Evolutionary conservation across 345 rosid species (phyloP).

Genomic region (Lagerstroemia speciosa): DNA sequence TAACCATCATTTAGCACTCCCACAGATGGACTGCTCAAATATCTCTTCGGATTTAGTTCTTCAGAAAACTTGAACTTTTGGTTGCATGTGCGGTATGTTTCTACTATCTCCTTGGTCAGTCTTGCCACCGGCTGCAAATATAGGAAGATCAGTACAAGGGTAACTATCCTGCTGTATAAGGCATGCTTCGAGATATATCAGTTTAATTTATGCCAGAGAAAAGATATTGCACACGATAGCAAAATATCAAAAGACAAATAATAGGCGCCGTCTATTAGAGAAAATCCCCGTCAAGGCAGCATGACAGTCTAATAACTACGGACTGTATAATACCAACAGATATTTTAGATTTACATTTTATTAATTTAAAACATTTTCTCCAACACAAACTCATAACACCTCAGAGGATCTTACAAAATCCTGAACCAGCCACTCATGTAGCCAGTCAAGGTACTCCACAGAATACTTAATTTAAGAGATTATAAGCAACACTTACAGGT

Average conservation of each 20-base stretch:
- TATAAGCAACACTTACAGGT: slow-evolving; percentile 44
- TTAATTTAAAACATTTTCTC: no score
- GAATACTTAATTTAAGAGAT: neutral
- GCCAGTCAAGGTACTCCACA: neutral
- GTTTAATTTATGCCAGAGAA: neutral
- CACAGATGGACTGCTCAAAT: slow-evolving; percentile 83
- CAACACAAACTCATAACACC: no score
- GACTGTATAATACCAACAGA: no score
- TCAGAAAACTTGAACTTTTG: slow-evolving; percentile 82
- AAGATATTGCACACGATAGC: neutral
- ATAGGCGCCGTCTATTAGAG: no score
- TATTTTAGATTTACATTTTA: no score
- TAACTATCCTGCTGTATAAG: neutral
- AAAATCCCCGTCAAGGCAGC: no score
- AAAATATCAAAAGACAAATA: neutral
- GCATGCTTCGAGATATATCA: neutral
- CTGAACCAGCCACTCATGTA: neutral
- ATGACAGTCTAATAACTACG: no score
- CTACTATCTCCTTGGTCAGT: slow-evolving; percentile 76
- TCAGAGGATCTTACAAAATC: no score
- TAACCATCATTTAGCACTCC: slow-evolving; percentile 89
- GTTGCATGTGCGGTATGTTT: slow-evolving; percentile 79
- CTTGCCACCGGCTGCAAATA: slow-evolving; percentile 68
- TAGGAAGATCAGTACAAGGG: slow-evolving; percentile 20
- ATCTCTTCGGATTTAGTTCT: slow-evolving; percentile 88